phyloP scores from a whole-genome alignment of 2,329 filamentous ascomycete genomes.

The Hansfordia pulvinata region DNA sequence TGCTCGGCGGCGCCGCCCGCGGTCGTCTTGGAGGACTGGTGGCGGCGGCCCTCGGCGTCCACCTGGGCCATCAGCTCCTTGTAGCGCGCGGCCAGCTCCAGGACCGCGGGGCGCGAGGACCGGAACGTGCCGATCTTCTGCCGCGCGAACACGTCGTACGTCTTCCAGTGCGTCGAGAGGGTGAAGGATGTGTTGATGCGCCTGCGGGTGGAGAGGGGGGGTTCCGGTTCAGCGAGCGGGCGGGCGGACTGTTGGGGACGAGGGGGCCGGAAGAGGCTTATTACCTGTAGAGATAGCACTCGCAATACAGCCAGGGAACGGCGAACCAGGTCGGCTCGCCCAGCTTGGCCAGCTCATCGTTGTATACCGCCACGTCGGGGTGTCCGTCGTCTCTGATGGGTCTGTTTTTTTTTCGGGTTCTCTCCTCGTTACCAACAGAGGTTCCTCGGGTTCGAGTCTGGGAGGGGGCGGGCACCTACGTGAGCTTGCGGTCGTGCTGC shows the following conservation, averaged over 20 bases:
- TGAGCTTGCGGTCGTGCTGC: slow-evolving; percentile 72
- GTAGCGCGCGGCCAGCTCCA: slow-evolving; percentile 72
- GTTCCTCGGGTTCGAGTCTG: not conserved
- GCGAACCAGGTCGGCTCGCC: slow-evolving; percentile 70
- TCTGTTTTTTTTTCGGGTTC: slow-evolving; percentile 22
- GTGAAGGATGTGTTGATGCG: slow-evolving; percentile 71
- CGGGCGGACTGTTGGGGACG: not conserved
- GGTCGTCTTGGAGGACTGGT: too few species aligned
- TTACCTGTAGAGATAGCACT: slow-evolving; percentile 90
- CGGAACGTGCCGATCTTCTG: slow-evolving; percentile 90
- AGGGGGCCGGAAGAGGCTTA: slow-evolving; percentile 6
- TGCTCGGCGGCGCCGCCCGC: not conserved
- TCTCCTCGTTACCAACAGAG: slow-evolving; percentile 2
- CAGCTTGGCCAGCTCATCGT: slow-evolving; percentile 66
- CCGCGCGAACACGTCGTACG: slow-evolving; percentile 76
- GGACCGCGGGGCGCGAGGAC: slow-evolving; percentile 74
- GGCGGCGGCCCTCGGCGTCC: too few species aligned
- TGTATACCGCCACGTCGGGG: slow-evolving; percentile 68
- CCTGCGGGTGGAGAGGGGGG: slow-evolving; percentile 24
- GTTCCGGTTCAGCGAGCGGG: slow-evolving; percentile 6
- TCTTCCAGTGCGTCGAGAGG: slow-evolving; percentile 69
- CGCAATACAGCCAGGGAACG: slow-evolving; percentile 76
- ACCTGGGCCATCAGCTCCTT: slow-evolving; percentile 59
- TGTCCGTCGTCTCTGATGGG: slow-evolving; percentile 66
- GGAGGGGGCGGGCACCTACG: slow-evolving; percentile 34